A percentile compares a stretch with the other conserved stretches of the same genome.
These are phyloP conservation scores for Beta corolliflora DNA, from an alignment of 179 eudicot genomes.

Conservation along the genomic window DNA sequence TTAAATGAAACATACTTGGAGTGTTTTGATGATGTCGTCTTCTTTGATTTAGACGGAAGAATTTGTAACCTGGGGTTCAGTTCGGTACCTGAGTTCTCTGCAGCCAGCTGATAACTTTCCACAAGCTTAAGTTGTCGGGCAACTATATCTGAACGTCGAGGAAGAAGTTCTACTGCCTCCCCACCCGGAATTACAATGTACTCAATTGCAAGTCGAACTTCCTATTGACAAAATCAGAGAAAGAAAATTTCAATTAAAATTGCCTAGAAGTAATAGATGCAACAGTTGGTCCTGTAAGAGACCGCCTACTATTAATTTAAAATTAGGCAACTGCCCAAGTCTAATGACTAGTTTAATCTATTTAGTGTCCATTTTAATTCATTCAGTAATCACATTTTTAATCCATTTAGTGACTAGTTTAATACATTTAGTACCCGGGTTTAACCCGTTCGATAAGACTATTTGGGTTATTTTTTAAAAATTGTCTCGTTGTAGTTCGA, in stretches of 20 bases:
- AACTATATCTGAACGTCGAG: conserved; percentile 82
- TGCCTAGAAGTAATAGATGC: background rate
- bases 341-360: too few relatives aligned
- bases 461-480: too few relatives aligned
- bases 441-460: too few relatives aligned
- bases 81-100: conserved; percentile 89
- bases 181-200: conserved; percentile 97
- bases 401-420: too few relatives aligned
- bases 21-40: conserved; percentile 33
- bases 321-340: too few relatives aligned
- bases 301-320: too few relatives aligned
- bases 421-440: too few relatives aligned
- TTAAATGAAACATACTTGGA: conserved; percentile 30
- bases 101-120: conserved; percentile 87
- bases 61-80: conserved; percentile 85
- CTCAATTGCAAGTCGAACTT: conserved; percentile 94
- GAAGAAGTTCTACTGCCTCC: conserved; percentile 96
- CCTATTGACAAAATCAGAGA: conserved; percentile 40
- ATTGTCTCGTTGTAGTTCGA: too few relatives aligned
- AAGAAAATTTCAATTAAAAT: background rate
- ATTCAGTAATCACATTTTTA: too few relatives aligned
- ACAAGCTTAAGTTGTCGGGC: conserved; percentile 93
- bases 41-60: conserved; percentile 64
- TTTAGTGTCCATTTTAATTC: too few relatives aligned
- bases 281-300: background rate